These are phyloP conservation scores for Elsinoe necatrix DNA, from an alignment of 2,329 filamentous ascomycete genomes.

Conservation along the genomic window DNA sequence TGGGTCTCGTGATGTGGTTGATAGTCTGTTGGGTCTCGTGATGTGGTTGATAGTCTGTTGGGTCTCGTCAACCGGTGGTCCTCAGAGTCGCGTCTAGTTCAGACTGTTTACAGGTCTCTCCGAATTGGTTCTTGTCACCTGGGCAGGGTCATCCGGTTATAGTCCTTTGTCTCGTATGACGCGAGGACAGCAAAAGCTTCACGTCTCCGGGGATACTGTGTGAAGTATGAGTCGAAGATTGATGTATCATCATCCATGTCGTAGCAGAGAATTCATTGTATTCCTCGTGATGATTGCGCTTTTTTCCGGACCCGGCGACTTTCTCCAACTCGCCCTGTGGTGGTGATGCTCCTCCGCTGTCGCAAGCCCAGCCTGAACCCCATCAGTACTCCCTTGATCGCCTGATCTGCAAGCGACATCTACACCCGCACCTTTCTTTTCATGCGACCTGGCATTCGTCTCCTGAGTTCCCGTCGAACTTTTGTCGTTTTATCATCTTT, in stretches of 20 bases:
- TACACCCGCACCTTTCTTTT: slow-evolving; percentile 10
- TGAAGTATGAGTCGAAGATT: neutral
- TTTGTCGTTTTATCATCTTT: neutral
- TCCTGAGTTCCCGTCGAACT: neutral
- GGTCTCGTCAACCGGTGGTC: neutral
- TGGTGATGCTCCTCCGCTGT: neutral
- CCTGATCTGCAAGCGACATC: slow-evolving; percentile 14
- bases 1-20: neutral
- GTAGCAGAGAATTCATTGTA: neutral
- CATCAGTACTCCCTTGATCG: slow-evolving; percentile 10
- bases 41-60: neutral
- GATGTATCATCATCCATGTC: neutral
- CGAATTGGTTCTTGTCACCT: neutral
- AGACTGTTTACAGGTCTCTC: neutral
- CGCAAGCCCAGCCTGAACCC: slow-evolving; percentile 9
- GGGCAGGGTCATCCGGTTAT: neutral
- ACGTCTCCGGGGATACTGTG: neutral
- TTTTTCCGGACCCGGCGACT: neutral
- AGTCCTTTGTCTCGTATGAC: neutral
- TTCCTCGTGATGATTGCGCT: neutral
- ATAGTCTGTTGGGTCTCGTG: neutral
- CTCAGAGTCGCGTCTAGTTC: neutral
- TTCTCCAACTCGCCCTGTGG: neutral
- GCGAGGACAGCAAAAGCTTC: neutral
- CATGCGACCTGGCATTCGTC: neutral